Evolutionary conservation across 352 stramenopile species (phyloP).

Genomic region (Globisporangium sylvaticum): DNA sequence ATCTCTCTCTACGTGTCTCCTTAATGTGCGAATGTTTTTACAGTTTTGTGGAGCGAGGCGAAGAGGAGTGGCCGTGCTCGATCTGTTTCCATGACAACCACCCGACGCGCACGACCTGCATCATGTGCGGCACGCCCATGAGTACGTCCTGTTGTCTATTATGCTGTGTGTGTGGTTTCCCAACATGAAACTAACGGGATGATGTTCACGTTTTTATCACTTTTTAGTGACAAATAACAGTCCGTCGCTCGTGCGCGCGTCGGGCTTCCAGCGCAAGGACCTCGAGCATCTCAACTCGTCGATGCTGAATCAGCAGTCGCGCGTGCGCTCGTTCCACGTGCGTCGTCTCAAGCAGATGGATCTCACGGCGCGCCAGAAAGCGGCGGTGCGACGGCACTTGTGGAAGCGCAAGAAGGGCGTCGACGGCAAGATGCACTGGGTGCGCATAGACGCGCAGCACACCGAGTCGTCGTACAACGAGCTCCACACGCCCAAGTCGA

Average conservation of each 20-base stretch:
- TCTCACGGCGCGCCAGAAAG: conserved; percentile 74
- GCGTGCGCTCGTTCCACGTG: conserved; percentile 82
- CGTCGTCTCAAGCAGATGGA: conserved; percentile 84
- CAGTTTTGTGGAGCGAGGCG: conserved; percentile 70
- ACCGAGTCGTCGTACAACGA: conserved; percentile 33
- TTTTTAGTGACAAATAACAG: conserved; percentile 37
- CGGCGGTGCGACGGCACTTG: conserved; percentile 66
- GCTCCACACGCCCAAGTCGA: conserved; percentile 38
- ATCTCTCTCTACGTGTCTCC: neutral
- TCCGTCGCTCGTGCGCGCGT: conserved; percentile 64
- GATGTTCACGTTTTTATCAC: neutral
- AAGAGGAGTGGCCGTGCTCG: conserved; percentile 82
- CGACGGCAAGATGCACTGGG: conserved; percentile 76
- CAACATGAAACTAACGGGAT: neutral
- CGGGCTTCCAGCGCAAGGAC: conserved; percentile 60
- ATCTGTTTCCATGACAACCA: conserved; percentile 89
- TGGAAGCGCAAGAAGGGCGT: conserved; percentile 70
- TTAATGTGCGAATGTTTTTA: conserved; percentile 1
- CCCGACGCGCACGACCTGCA: conserved; percentile 69
- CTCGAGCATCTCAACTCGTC: conserved; percentile 58
- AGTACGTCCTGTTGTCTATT: conserved; percentile 10
- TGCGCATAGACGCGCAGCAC: conserved; percentile 66
- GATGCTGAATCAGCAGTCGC: conserved; percentile 78
- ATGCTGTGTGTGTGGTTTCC: neutral
- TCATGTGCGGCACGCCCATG: conserved; percentile 77